phyloP scores from a whole-genome alignment of 192 early-diverging fungal genomes.

The Coemansia sp. region DNA sequence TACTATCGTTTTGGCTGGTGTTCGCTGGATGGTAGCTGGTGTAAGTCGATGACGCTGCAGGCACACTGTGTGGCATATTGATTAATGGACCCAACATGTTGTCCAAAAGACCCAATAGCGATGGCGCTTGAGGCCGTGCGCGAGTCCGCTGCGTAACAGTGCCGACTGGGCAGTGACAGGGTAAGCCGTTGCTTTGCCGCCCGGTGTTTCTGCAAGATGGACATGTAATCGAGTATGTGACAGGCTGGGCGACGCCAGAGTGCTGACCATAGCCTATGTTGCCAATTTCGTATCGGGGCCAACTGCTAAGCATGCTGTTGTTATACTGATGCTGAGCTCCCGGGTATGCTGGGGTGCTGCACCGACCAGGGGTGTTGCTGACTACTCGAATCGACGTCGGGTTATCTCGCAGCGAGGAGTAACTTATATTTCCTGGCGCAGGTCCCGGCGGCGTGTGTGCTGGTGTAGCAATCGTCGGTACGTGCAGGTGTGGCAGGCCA shows the following conservation, averaged over 20 bases:
- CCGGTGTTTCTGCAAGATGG: conserved; percentile 37
- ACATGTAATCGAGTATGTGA: conserved; percentile 13
- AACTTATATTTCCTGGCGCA: conserved; percentile 9
- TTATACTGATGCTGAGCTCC: conserved; percentile 6
- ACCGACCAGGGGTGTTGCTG: background rate
- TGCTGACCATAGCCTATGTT: background rate
- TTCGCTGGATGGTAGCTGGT: background rate
- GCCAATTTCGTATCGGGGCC: conserved; percentile 9
- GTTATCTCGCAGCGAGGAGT: conserved; percentile 26
- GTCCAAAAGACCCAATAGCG: conserved; percentile 34
- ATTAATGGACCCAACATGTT: conserved; percentile 25
- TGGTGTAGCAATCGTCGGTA: background rate
- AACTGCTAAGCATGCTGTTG: conserved; percentile 18
- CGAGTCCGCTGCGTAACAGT: conserved; percentile 1
- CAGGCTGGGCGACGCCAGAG: background rate
- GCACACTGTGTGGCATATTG: background rate
- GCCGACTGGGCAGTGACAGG: conserved; percentile 35
- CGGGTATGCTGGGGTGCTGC: conserved; percentile 1
- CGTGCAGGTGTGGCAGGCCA: background rate
- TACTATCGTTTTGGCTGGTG: background rate
- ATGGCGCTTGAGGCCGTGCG: conserved; percentile 24
- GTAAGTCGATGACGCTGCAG: background rate
- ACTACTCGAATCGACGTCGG: conserved; percentile 17
- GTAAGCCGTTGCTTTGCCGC: conserved; percentile 18
- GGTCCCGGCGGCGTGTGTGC: conserved; percentile 9